Base-by-base conservation (phyloP, 106 monocot genomes). In the Phalaenopsis equestris region DNA sequence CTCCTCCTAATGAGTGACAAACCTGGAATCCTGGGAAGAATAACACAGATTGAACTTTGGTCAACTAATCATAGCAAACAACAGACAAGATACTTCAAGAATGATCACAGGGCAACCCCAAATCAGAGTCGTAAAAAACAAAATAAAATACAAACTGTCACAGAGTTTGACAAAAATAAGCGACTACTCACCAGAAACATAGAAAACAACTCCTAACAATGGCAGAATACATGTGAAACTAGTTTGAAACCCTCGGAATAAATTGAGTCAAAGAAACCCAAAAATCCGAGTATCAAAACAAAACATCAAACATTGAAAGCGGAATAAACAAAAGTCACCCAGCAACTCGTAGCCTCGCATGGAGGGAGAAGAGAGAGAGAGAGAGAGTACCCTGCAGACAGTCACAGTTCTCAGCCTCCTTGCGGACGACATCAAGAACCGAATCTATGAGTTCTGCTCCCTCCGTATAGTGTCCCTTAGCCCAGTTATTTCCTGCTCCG, bases 341-440 rank as follows among this genome's bases (percentile, higher is more conserved):
- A 21, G 61, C 0, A 12, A 1, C 52, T 12, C 12, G 21, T 61
- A 45, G 43, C 43, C 43, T 45, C 43, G 6, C 43, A 45, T 45
- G 1, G 6, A 6, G 0, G 3, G 37, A 37, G 37, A 30, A 30
- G 0, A 68, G 36, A 68, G 3, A 68, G 36, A 68, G 37, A 61
- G 57, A 67, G 5, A 67, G 14, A 41, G 5, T 81, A 85, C 81
- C 85, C 43, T 81, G 85, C 19, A 85, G 61, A 58, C 85, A 85
- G 57, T 85, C 81, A 64, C 85, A 85, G 73, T 85, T 85, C 81
- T 85, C 85, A 0, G 85, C 85, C 19, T 85, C 85, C 78, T 85
- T 85, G 12, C 85, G 72, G 38, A 85, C 85, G 15, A 85, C 81
- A 48, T 85, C 85, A 43, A 85, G 85, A 24, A 85, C 85, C 0